Evolutionary conservation across 2,329 filamentous ascomycete genomes (phyloP), one percentile per base, ranked within the genome.

Genomic region (Cladosporium halotolerans): DNA sequence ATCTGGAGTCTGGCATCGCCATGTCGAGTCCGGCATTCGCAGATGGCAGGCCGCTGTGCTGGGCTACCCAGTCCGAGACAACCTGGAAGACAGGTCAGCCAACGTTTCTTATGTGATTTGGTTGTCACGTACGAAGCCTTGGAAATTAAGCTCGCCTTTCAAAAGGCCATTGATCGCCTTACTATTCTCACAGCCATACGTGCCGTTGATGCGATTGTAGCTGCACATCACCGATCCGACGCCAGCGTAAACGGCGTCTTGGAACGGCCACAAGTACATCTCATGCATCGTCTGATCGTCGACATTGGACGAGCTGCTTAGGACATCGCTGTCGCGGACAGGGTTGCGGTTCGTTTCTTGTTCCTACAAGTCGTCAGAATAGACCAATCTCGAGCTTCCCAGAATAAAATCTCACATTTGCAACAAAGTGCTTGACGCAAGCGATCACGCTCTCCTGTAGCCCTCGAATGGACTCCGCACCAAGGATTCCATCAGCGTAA

Each of bases 91-190:
- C 23, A 28, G 23, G 7, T 28, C 23, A 28, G 23, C 23, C 23
- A 5, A 28, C 23, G 23, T 7, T 28, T 18, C 16, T 18, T 3
- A 18, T 18, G 2, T 28, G 23, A 28, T 7, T 5, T 28, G 23
- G 23, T 19, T 28, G 23, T 28, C 23, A 28, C 23, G 4, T 28
- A 88, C 80, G 60, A 72, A 83, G 63, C 86, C 86, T 60, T 88
- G 84, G 60, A 89, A 89, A 0, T 83, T 84, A 45, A 89, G 74
- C 68, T 89, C 86, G 43, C 85, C 84, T 61, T 89, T 89, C 8
- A 89, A 72, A 3, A 89, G 73, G 0, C 81, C 82, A 58, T 88
- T 89, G 50, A 86, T 74, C 11, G 84, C 70, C 63, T 84, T 84
- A 56, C 81, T 82, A 63, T 89, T 89, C 54, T 85, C 81, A 63